These are phyloP conservation scores for Hericium rajendrae DNA, from an alignment of 768 basidiomycete genomes.

Conservation along the genomic window DNA sequence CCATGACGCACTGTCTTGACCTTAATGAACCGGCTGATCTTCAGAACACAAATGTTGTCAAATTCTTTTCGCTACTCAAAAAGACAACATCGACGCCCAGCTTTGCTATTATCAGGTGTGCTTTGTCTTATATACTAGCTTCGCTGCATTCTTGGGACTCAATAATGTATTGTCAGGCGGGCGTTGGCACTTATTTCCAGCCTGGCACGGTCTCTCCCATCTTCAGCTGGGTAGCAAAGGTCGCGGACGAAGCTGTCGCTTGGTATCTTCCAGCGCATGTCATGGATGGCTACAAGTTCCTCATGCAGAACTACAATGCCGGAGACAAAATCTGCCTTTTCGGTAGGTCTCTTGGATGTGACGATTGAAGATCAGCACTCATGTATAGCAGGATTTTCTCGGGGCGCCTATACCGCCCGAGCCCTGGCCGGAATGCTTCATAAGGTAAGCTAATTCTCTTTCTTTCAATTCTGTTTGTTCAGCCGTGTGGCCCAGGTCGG, in stretches of 20 bases:
- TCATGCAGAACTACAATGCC: constrained; percentile 68
- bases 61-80: constrained; percentile 28
- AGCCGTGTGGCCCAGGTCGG: constrained; percentile 42
- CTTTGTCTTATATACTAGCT: constrained; percentile 1
- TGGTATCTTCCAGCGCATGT: constrained; percentile 72
- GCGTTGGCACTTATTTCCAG: constrained; percentile 41
- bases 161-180: constrained; percentile 24
- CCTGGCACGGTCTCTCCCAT: constrained; percentile 61
- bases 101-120: constrained; percentile 60
- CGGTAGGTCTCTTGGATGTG: constrained; percentile 26
- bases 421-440: constrained; percentile 68
- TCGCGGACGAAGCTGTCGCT: constrained; percentile 61
- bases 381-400: constrained; percentile 55
- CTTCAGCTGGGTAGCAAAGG: constrained; percentile 46
- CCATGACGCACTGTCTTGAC: background rate
- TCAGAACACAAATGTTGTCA: constrained; percentile 34
- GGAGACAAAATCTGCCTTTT: constrained; percentile 74
- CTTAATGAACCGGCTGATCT: background rate
- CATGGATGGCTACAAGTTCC: constrained; percentile 63
- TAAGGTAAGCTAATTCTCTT: constrained; percentile 34
- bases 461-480: background rate
- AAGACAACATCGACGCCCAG: constrained; percentile 27
- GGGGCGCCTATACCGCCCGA: constrained; percentile 57
- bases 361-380: background rate
- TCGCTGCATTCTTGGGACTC: background rate